Evolutionary conservation across 345 rosid genomes (phyloP).

Genomic region (Mercurialis annua): DNA sequence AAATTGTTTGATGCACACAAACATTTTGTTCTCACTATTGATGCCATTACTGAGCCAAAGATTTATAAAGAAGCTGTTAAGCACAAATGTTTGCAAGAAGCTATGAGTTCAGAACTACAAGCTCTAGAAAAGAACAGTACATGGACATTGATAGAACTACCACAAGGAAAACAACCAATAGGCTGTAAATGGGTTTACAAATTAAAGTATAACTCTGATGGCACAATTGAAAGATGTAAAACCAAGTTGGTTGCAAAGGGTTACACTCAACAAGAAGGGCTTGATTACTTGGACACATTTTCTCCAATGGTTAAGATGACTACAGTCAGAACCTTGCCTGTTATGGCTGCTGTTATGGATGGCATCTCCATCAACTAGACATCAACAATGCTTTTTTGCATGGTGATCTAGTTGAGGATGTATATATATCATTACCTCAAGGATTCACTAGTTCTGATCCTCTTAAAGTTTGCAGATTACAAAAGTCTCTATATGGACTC

Average conservation of each 20-base stretch:
- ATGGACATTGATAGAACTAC: not conserved
- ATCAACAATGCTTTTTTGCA: too few species aligned
- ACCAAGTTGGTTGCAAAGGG: not conserved
- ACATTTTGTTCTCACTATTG: not conserved
- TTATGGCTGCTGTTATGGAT: too few species aligned
- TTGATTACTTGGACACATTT: not conserved
- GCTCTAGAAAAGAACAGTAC: not conserved
- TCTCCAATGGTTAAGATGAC: not conserved
- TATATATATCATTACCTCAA: too few species aligned
- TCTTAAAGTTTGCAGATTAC: too few species aligned
- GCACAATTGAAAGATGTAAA: not conserved
- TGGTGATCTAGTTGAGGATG: too few species aligned
- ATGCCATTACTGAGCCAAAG: not conserved
- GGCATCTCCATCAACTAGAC: too few species aligned
- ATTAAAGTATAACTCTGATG: not conserved
- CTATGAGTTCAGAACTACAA: not conserved
- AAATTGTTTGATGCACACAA: too few species aligned
- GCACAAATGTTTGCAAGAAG: too few species aligned
- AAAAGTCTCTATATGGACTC: too few species aligned
- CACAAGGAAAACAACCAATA: not conserved
- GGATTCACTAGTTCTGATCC: too few species aligned
- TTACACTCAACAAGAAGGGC: not conserved
- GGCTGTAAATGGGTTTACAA: not conserved
- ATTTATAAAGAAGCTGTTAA: not conserved
- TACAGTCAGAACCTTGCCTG: not conserved